Evolutionary conservation across 345 rosid genomes (phyloP).

Genomic region (Sisymbrium irio): DNA sequence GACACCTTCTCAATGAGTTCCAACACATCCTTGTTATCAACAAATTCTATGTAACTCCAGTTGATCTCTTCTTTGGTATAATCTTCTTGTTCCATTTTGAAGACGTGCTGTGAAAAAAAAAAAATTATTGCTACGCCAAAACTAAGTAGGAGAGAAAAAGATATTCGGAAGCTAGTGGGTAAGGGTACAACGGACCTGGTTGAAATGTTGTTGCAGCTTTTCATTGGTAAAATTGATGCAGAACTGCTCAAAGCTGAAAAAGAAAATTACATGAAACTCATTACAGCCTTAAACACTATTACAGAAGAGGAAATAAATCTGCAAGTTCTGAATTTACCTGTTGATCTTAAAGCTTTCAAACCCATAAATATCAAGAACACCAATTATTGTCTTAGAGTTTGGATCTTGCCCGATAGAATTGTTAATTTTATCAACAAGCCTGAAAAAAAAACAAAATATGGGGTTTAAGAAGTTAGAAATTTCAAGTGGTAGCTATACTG

Average conservation of each 20-base stretch:
- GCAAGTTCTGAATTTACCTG: constrained; percentile 54
- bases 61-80: constrained; percentile 97
- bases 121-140: constrained; percentile 25
- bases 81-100: constrained; percentile 99
- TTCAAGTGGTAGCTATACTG: neutral
- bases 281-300: constrained; percentile 7
- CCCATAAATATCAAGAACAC: constrained; percentile 99
- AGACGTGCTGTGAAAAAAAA: constrained; percentile 74
- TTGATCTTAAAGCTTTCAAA: constrained; percentile 97
- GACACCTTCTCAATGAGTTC: constrained; percentile 95
- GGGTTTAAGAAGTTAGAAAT: neutral
- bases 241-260: constrained; percentile 89
- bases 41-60: constrained; percentile 99
- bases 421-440: constrained; percentile 97
- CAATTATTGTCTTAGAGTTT: constrained; percentile 87
- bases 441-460: constrained; percentile 37
- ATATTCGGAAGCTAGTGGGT: neutral
- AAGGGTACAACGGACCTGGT: constrained; percentile 61
- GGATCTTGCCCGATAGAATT: constrained; percentile 98
- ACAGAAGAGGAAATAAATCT: constrained; percentile 6
- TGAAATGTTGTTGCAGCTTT: constrained; percentile 98
- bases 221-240: constrained; percentile 99
- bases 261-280: constrained; percentile 24
- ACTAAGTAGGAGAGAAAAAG: neutral
- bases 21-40: constrained; percentile 97